These are phyloP conservation scores for Aspergillus texensis DNA, from an alignment of 2,329 filamentous ascomycete genomes.

Conservation along the genomic window DNA sequence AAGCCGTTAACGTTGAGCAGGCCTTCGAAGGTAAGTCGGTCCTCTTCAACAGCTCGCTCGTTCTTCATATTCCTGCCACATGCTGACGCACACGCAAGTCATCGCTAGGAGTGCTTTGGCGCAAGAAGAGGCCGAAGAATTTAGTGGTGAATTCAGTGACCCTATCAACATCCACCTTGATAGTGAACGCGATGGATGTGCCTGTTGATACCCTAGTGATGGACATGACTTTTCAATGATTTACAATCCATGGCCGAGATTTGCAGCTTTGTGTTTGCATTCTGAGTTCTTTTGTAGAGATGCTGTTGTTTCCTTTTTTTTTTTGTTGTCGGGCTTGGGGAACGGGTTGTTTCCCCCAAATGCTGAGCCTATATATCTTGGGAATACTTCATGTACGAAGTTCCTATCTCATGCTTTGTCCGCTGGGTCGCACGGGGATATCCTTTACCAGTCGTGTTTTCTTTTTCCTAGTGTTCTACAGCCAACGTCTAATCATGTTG, in stretches of 20 bases:
- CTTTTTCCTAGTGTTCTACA: constrained; percentile 14
- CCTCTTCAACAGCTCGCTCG: background rate
- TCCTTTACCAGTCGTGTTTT: constrained; percentile 15
- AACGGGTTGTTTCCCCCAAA: constrained; percentile 11
- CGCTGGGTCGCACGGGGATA: constrained; percentile 21
- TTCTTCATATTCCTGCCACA: background rate
- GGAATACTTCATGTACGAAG: constrained; percentile 19
- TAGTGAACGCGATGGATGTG: constrained; percentile 87
- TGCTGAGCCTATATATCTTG: constrained; percentile 21
- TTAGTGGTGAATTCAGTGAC: constrained; percentile 94
- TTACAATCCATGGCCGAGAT: constrained; percentile 23
- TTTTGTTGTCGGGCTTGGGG: constrained; percentile 10
- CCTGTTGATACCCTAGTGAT: constrained; percentile 66
- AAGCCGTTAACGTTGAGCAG: constrained; percentile 96
- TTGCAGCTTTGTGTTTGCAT: constrained; percentile 16
- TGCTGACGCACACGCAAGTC: constrained; percentile 56
- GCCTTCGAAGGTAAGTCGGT: constrained; percentile 68
- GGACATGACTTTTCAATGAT: constrained; percentile 30
- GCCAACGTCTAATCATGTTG: constrained; percentile 18
- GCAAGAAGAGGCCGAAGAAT: constrained; percentile 97
- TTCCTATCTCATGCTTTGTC: constrained; percentile 14
- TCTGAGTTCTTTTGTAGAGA: constrained; percentile 22
- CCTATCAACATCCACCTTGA: constrained; percentile 98
- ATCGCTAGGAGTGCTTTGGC: constrained; percentile 94
- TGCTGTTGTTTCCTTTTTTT: constrained; percentile 6